phyloP scores from a whole-genome alignment of 441 rosid genomes.

The Euphorbia celastroides region DNA sequence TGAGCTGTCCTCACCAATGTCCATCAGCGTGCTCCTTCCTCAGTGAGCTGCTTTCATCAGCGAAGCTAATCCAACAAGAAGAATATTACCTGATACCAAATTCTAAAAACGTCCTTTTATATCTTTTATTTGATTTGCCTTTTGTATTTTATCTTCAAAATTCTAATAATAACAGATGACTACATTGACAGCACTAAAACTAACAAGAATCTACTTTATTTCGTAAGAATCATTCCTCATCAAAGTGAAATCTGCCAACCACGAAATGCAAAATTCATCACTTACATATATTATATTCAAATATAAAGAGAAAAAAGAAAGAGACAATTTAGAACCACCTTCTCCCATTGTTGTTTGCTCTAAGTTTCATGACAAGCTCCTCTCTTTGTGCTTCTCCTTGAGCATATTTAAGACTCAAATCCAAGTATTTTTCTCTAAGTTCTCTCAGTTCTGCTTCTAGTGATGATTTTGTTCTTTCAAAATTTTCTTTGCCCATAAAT shows the following conservation, averaged over 20 bases:
- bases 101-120: background rate
- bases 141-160: background rate
- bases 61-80: no score
- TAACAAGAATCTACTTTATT: background rate
- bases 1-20: no score
- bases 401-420: constrained; percentile 63
- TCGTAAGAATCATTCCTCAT: background rate
- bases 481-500: constrained; percentile 38
- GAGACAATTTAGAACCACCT: constrained; percentile 31
- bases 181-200: constrained; percentile 7
- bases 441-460: constrained; percentile 48
- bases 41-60: no score
- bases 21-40: no score
- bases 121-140: background rate
- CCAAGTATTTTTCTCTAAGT: constrained; percentile 41
- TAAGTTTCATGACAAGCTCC: constrained; percentile 59
- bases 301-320: background rate
- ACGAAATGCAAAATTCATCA: background rate
- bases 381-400: constrained; percentile 55
- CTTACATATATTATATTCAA: background rate
- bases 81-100: constrained; percentile 22
- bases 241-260: background rate
- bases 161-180: background rate
- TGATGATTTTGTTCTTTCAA: constrained; percentile 42
- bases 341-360: constrained; percentile 33